These are phyloP conservation scores for Neofusicoccum parvum DNA, from an alignment of 2,329 filamentous ascomycete species.

Conservation along the genomic window DNA sequence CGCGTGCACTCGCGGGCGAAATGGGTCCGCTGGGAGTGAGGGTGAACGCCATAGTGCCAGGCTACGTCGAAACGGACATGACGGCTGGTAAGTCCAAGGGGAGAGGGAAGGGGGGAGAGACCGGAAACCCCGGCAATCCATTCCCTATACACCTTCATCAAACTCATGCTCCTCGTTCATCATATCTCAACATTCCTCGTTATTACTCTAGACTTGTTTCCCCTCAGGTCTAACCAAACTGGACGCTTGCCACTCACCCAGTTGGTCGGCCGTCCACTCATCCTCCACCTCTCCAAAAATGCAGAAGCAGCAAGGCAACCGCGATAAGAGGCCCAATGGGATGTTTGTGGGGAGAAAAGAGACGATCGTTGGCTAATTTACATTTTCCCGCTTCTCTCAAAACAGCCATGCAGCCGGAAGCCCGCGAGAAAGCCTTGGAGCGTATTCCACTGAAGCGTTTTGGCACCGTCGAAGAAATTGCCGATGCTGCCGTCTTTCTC, in stretches of 20 bases:
- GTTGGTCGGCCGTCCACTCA: conserved; percentile 19
- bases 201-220: neutral
- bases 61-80: conserved; percentile 83
- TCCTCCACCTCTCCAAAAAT: neutral
- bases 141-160: neutral
- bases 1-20: conserved; percentile 66
- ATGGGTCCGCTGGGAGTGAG: conserved; percentile 64
- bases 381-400: conserved; percentile 9
- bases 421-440: conserved; percentile 37
- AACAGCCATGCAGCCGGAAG: conserved; percentile 47
- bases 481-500: conserved; percentile 79
- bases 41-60: conserved; percentile 79
- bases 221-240: neutral
- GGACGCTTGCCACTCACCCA: conserved; percentile 13
- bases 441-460: conserved; percentile 69
- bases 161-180: neutral
- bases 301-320: neutral
- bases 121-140: neutral
- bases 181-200: neutral
- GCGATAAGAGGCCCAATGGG: neutral
- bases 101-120: neutral
- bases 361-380: conserved; percentile 21
- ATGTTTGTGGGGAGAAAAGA: neutral
- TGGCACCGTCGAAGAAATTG: conserved; percentile 70
- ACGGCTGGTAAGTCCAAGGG: conserved; percentile 60